Conservation (phyloP, 179 eudicot genomes). For the Corrigiola litoralis region DNA sequence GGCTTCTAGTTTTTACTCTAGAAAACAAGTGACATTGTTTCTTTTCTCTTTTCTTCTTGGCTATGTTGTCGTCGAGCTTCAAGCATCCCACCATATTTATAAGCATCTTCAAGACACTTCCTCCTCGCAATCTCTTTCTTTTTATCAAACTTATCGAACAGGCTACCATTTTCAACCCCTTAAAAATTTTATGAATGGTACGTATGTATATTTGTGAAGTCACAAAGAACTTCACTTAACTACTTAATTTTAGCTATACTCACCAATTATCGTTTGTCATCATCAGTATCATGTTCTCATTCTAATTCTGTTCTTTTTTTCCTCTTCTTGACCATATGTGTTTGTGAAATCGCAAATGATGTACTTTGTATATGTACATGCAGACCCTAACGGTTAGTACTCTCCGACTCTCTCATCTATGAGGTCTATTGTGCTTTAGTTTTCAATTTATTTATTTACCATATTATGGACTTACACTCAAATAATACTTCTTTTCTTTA, state of each 20-base stretch:
- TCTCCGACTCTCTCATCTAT: not conserved
- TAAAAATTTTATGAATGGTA: conserved; percentile 52
- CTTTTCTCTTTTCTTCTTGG: not conserved
- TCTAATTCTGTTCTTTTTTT: not conserved
- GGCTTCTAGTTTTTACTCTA: not conserved
- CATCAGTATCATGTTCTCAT: not conserved
- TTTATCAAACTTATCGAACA: conserved; percentile 37
- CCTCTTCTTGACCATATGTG: not conserved
- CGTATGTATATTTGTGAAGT: not conserved
- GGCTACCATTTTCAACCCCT: conserved; percentile 44
- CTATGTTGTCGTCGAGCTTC: conserved; percentile 20
- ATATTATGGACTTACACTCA: too few relatives aligned
- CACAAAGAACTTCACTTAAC: too few relatives aligned
- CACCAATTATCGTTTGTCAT: not conserved
- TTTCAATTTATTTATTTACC: too few relatives aligned
- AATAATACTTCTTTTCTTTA: too few relatives aligned
- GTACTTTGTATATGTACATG: not conserved
- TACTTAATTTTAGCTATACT: not conserved
- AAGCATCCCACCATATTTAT: conserved; percentile 29
- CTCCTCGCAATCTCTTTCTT: not conserved
- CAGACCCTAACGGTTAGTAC: conserved; percentile 43
- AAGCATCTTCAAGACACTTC: not conserved
- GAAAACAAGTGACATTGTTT: not conserved
- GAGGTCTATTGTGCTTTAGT: not conserved
- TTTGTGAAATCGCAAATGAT: conserved; percentile 1